Percentiles rank a stretch among this genome's conserved stretches.
Conservation (phyloP, 768 basidiomycete genomes). For the Sutorius australiensis region DNA sequence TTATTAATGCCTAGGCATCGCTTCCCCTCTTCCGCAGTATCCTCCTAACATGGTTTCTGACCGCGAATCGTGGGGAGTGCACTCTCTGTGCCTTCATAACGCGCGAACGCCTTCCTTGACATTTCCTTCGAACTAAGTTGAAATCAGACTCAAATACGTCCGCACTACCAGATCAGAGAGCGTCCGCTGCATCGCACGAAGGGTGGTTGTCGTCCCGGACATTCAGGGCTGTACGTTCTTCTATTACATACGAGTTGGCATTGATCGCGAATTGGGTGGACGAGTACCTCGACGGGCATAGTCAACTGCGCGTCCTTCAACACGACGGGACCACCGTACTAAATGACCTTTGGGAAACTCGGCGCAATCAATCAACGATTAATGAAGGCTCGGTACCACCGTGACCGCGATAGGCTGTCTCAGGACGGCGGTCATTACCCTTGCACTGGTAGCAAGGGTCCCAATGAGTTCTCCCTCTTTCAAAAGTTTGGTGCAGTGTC, state of each 20-base stretch:
- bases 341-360: neutral
- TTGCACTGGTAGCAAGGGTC: conserved; percentile 3
- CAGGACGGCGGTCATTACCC: neutral
- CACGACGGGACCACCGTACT: neutral
- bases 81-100: neutral
- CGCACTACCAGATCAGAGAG: neutral
- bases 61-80: conserved; percentile 1
- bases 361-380: conserved; percentile 15
- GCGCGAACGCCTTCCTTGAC: neutral
- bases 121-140: neutral
- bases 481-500: conserved; percentile 18
- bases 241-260: neutral
- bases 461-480: conserved; percentile 2
- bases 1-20: neutral
- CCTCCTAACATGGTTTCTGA: neutral
- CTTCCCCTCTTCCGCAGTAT: conserved; percentile 1
- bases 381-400: neutral
- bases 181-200: conserved; percentile 4
- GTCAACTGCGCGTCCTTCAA: neutral
- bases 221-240: conserved; percentile 8
- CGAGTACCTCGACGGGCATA: neutral
- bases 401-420: conserved; percentile 5
- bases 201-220: conserved; percentile 1
- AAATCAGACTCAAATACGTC: neutral
- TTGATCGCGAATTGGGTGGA: neutral